A percentile compares a stretch with the other conserved stretches of the same genome.
Evolutionary conservation across 208 protist genomes (phyloP).

Genomic region (Acanthamoeba triangularis): DNA sequence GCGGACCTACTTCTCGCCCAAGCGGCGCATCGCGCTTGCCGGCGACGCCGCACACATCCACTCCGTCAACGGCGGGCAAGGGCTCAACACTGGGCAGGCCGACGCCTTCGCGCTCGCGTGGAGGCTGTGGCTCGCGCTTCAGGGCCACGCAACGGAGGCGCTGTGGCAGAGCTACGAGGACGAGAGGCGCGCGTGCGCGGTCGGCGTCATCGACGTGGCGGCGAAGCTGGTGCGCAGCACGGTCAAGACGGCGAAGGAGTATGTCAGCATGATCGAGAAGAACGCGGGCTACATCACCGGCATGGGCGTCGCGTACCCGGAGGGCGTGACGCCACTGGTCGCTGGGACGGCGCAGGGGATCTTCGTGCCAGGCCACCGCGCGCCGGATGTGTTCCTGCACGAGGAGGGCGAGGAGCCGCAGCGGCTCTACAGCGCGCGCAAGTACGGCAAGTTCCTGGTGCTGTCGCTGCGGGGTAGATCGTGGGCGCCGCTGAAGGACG

Average conservation of each 20-base stretch:
- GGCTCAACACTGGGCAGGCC: constrained; percentile 67
- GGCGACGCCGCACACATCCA: constrained; percentile 70
- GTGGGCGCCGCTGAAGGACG: background rate
- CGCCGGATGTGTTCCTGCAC: constrained; percentile 5
- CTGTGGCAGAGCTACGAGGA: constrained; percentile 45
- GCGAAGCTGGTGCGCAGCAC: constrained; percentile 16
- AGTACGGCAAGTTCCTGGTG: constrained; percentile 8
- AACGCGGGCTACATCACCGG: constrained; percentile 37
- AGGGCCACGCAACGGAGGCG: background rate
- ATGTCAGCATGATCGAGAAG: constrained; percentile 45
- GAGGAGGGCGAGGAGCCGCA: background rate
- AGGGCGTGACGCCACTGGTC: background rate
- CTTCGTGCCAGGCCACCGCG: background rate
- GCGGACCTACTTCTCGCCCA: constrained; percentile 26
- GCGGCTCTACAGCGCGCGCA: background rate
- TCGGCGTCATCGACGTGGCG: background rate
- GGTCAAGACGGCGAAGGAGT: constrained; percentile 11
- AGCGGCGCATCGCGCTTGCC: constrained; percentile 26
- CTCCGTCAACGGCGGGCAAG: constrained; percentile 72
- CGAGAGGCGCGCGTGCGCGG: background rate
- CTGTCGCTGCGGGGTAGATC: constrained; percentile 5
- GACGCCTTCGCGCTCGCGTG: constrained; percentile 54
- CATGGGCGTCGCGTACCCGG: constrained; percentile 25
- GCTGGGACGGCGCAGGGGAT: background rate
- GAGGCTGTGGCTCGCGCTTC: constrained; percentile 10